Conservation (phyloP, 2,329 filamentous ascomycete species). For the Thielaviopsis punctulata region DNA sequence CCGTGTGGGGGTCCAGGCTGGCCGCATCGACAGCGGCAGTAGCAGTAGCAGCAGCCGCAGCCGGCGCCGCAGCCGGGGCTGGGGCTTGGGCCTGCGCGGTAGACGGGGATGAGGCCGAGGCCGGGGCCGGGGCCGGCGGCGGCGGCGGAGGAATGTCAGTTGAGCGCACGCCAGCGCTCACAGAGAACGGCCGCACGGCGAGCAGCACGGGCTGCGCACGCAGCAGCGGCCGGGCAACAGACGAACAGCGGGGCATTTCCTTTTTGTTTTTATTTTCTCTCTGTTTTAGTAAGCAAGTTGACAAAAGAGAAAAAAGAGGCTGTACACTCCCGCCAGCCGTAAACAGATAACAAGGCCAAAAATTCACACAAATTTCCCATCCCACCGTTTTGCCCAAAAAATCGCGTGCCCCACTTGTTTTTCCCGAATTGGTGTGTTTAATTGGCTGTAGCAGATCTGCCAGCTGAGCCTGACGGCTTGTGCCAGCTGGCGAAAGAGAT, state of each 20-base stretch:
- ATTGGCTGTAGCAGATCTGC: not conserved
- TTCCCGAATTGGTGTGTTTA: not conserved
- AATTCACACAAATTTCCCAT: not conserved
- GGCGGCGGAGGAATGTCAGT: conserved; percentile 20
- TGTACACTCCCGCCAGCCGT: not conserved
- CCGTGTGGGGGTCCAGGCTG: conserved; percentile 49
- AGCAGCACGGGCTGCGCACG: conserved; percentile 17
- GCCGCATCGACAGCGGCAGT: conserved; percentile 20
- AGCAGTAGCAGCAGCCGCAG: conserved; percentile 7
- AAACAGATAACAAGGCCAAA: not conserved
- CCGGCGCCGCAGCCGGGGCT: too few species aligned
- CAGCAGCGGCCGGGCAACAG: conserved; percentile 38
- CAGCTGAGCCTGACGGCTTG: not conserved
- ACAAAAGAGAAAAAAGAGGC: not conserved
- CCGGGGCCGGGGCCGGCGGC: not conserved
- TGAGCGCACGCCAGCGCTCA: conserved; percentile 17
- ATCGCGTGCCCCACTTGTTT: not conserved
- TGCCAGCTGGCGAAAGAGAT: not conserved
- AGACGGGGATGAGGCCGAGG: not conserved
- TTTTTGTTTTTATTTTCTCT: too few species aligned
- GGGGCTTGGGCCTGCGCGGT: not conserved
- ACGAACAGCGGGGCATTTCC: conserved; percentile 42
- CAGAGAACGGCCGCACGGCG: conserved; percentile 21
- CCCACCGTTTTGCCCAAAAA: not conserved
- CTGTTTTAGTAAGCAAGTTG: not conserved